Evolutionary conservation across 257 asterid genomes (phyloP).

Genomic region (Solanum peruvianum): DNA sequence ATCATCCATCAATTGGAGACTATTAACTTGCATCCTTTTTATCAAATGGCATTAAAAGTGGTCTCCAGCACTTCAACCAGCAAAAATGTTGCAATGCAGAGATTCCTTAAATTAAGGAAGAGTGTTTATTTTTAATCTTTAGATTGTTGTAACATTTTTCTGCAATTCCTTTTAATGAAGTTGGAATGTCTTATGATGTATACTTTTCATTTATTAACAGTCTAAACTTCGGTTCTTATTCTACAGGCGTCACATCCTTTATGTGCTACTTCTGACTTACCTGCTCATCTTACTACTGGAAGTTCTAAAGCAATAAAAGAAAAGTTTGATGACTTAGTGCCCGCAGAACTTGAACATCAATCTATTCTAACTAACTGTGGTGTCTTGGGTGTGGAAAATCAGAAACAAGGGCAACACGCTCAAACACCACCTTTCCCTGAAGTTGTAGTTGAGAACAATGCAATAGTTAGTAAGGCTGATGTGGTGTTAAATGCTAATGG

Average conservation of each 20-base stretch:
- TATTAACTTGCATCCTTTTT: conserved; percentile 69
- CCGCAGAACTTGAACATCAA: neutral
- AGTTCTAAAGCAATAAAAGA: neutral
- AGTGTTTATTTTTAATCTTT: neutral
- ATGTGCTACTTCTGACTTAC: neutral
- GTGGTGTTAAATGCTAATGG: neutral
- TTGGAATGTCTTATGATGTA: neutral
- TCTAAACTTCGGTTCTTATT: neutral
- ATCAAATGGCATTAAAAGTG: conserved; percentile 91
- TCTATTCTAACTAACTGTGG: neutral
- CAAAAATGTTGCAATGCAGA: conserved; percentile 44
- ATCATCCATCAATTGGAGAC: neutral
- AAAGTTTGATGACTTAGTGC: neutral
- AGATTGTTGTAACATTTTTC: neutral
- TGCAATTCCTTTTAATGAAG: neutral
- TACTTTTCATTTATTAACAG: neutral
- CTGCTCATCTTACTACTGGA: neutral
- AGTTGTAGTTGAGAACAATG: neutral
- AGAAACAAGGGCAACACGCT: neutral
- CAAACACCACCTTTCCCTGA: neutral
- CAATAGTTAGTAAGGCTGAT: neutral
- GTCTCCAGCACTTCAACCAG: conserved; percentile 80
- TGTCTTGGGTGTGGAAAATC: neutral
- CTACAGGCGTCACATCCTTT: neutral
- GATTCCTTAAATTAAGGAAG: neutral